phyloP scores from a whole-genome alignment of 495 filamentous ascomycete genomes.

The Aspergillus kassunensis region DNA sequence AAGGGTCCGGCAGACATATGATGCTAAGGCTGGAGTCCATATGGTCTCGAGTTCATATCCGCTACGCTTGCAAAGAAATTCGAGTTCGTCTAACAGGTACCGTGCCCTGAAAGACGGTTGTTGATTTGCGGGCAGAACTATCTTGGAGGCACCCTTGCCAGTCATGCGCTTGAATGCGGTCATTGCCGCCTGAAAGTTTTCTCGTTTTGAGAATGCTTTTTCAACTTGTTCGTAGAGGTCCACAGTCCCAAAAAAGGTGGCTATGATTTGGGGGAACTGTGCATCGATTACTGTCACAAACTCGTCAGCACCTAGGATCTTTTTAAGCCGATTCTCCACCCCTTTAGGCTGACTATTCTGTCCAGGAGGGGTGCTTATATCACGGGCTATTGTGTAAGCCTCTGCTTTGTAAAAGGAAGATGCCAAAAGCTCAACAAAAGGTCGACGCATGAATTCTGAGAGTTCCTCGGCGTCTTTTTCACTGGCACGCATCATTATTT shows the following conservation, averaged over 20 bases:
- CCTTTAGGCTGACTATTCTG: conserved; percentile 48
- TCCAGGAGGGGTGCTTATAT: conserved; percentile 59
- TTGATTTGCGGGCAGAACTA: conserved; percentile 63
- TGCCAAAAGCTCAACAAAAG: conserved; percentile 54
- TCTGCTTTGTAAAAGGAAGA: conserved; percentile 74
- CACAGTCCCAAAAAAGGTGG: conserved; percentile 61
- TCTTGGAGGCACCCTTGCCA: conserved; percentile 55
- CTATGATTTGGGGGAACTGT: conserved; percentile 73
- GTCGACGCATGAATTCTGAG: conserved; percentile 50
- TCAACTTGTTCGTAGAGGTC: conserved; percentile 76
- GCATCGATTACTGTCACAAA: conserved; percentile 58
- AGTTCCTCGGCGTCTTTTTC: conserved; percentile 58
- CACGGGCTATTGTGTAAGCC: conserved; percentile 79
- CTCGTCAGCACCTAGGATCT: conserved; percentile 59
- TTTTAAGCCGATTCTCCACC: conserved; percentile 67
- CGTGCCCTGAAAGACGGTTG: conserved; percentile 82
- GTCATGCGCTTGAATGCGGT: conserved; percentile 65
- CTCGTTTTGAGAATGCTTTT: conserved; percentile 63
- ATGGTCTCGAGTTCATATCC: conserved; percentile 58
- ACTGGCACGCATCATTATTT: conserved; percentile 79
- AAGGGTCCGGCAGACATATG: conserved; percentile 71
- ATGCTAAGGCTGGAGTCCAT: conserved; percentile 73
- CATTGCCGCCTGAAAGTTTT: conserved; percentile 53
- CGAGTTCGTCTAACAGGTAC: conserved; percentile 67
- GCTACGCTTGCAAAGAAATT: conserved; percentile 69